These are phyloP conservation scores for Beta lomatogona DNA, from an alignment of 179 eudicot species.

Conservation along the genomic window DNA sequence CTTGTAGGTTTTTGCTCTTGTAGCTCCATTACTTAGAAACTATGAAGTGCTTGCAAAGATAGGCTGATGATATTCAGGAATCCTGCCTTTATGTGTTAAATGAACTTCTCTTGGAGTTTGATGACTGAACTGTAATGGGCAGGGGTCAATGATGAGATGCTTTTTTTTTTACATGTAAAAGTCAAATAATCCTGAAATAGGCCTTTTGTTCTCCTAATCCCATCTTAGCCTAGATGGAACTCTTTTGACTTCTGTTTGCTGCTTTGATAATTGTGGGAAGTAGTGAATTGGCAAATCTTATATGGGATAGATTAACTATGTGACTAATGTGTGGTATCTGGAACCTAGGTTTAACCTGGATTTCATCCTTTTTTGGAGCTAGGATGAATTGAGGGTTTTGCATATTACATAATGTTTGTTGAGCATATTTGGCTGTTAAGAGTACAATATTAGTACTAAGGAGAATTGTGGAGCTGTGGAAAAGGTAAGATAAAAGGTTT, in stretches of 20 bases:
- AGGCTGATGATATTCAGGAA: background rate
- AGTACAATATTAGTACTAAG: background rate
- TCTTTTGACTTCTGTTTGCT: background rate
- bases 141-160: background rate
- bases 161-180: background rate
- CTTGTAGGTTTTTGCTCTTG: background rate
- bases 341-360: background rate
- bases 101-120: background rate
- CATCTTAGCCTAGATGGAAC: background rate
- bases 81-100: background rate
- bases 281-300: background rate
- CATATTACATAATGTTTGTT: background rate
- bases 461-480: background rate
- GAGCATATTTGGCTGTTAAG: background rate
- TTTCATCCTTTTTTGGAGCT: background rate
- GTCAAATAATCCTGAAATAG: background rate
- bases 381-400: background rate
- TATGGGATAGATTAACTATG: background rate
- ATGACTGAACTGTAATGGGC: background rate
- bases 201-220: background rate
- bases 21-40: background rate
- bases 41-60: background rate
- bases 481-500: background rate
- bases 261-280: background rate
- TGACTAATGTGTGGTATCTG: too few species aligned